Evolutionary conservation across 2,329 filamentous ascomycete genomes (phyloP), one percentile per base, ranked within the genome.

Genomic region (Nigrospora sphaerica): DNA sequence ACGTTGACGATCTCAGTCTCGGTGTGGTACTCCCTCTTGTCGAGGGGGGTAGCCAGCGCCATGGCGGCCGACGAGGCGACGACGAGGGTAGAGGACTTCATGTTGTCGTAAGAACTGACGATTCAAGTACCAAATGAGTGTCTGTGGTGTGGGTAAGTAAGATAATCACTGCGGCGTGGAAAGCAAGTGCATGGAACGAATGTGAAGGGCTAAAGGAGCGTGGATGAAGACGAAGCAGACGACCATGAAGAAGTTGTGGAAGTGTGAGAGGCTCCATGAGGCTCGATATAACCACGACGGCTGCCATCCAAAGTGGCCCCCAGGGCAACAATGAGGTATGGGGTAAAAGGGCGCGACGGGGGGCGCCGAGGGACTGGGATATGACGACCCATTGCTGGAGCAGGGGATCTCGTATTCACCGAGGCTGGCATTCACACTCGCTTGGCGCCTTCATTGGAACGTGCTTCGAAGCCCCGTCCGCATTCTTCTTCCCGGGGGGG

Each of bases 41-140:
- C 48, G 36, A 67, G 35, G 19, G 67, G 65, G 28, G 51, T 57
- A 41, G 62, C 62, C 42, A 62, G 42, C 47, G 59, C 65, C 48
- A 67, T 49, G 39, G 57, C 54, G 43, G 64, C 65, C 46, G 58
- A 55, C 52, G 63, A 52, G 43, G 62, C 56, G 37, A 58, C 56
- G 53, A 69, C 44, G 38, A 68, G 45, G 45, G 61, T 57, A 32
- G 67, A 68, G 45, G 60, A 64, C 61, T 61, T 67, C 68, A 71
- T 71, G 47, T 62, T 68, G 61, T 40, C 31, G 39, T 47, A 32
- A 35, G 47, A 43, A 47, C 44, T 17, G 35, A 48, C 18, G 32
- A 17, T 28, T 42, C 38, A 49, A 12, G 14, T 28, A 12, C 32
- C 16, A 44, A 37, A 36, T 16, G 32, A 35, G 33, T 37, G 42